phyloP scores from a whole-genome alignment of 2,329 filamentous ascomycete genomes.

The Paraphoma chrysanthemicola region DNA sequence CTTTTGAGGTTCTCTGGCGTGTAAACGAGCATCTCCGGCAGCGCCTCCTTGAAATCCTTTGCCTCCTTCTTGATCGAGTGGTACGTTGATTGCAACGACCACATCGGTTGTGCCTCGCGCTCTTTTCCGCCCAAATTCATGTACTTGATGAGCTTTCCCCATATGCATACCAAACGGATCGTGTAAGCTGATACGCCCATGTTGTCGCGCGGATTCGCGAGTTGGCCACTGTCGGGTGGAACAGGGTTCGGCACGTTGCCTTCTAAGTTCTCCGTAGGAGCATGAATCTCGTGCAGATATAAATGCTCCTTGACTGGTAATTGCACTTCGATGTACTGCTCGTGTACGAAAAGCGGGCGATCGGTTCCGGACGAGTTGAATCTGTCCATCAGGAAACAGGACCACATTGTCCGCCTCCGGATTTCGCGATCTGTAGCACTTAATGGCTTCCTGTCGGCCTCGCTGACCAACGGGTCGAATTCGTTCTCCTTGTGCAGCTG shows the following conservation, averaged over 20 bases:
- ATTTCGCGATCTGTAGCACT: constrained; percentile 96
- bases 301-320: constrained; percentile 88
- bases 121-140: constrained; percentile 89
- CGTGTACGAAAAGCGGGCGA: constrained; percentile 86
- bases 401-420: constrained; percentile 94
- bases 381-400: constrained; percentile 95
- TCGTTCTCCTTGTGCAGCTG: constrained; percentile 93
- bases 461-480: constrained; percentile 74
- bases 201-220: constrained; percentile 75
- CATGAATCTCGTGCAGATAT: constrained; percentile 90
- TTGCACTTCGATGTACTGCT: constrained; percentile 87
- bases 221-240: constrained; percentile 67
- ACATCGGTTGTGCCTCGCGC: constrained; percentile 77
- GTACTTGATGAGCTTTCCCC: constrained; percentile 89
- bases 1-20: constrained; percentile 81
- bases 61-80: constrained; percentile 72
- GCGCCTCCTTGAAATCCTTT: constrained; percentile 70
- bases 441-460: constrained; percentile 67
- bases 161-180: constrained; percentile 82
- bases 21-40: constrained; percentile 78
- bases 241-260: constrained; percentile 72
- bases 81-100: constrained; percentile 82
- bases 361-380: constrained; percentile 97
- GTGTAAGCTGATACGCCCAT: constrained; percentile 96
- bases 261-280: constrained; percentile 81